Base-by-base conservation (phyloP, 805 yeast genomes). In the Ogataea methylovora region DNA sequence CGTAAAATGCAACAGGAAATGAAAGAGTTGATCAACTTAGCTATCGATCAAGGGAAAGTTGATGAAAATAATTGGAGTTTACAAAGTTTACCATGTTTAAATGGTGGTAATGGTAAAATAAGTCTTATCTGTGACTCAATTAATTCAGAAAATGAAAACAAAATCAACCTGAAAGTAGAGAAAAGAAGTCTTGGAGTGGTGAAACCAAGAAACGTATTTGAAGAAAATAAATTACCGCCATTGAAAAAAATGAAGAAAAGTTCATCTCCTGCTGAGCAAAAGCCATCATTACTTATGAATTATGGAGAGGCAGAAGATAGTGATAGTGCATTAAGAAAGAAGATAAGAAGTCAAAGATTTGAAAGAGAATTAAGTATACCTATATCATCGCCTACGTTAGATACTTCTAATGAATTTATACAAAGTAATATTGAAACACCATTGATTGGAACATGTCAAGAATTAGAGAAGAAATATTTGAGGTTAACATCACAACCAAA, bases 401-500 rank as follows among this genome's bases (percentile, higher is more conserved):
- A 38, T 23, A 20, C 32, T 13, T 28, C 33, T n/a, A 34, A 25
- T 20, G 32, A 33, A 42, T 16, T 19, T 26, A 12, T 8, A 16
- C n/a, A 18, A 13, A 24, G 2, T 28, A 25, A 17, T 12, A 19
- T 21, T 23, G n/a, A 15, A 18, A 24, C 24, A 13, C 58, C 63
- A 10, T 49, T 73, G 9, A 44, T 81, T 9, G 98, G 98, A 0
- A 67, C 73, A 2, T 70, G 82, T 48, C 67, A 67, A 34, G 63
- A 52, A 2, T 53, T 90, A 17, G 96, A 87, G 45, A 92, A 90
- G 55, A 64, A 73, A 29, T 90, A 87, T 52, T 60, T 86, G 17
- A 69, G 97, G 40, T 61, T 92, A 39, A 92, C 98, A 0, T 84
- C 95, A 2, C 95, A 80, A 33, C 96, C 97, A 0, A 84, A 84